Base-by-base conservation (phyloP, 331 rosid species). In the Acacia concinna region DNA sequence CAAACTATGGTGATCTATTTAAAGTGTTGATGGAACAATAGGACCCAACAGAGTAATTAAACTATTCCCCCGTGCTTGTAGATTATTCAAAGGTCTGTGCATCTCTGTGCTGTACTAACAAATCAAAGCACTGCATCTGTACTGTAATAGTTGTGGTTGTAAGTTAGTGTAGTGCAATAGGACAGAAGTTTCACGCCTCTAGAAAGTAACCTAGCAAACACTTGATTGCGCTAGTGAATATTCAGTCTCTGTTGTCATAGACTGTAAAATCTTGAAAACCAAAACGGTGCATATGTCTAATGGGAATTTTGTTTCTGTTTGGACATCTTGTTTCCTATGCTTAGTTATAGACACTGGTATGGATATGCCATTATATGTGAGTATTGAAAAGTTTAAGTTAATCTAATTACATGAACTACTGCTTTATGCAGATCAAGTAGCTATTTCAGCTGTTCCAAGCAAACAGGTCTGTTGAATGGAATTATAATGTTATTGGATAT, bases 351-450 rank as follows among this genome's bases (percentile, higher is more conserved):
- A 25, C 32, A 56, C 32, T 56, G 13, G 11, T 32, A 10, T 56
- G 64, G 32, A 56, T 71, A 66, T 75, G 63, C 57, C 18, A n/a
- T 66, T 74, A 43, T 30, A 66, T 69, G 71, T 71, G n/a, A 46
- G 32, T 63, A 37, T 74, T 62, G 10, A 77, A 21, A 49, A 32
- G 54, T 64, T 77, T 73, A 40, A 74, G 49, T 76, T 65, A n/a
- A 71, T 32, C 69, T 79, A 65, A 77, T 79, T 74, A 60, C 81
- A 81, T 75, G 17, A 65, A n/a, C 66, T 89, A n/a, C 66, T 89
- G 59, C 66, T 52, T 78, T 34, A n/a, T 90, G 90, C 93, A 94
- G 98, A 84, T 84, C 85, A 68, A 82, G 77, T 68, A 70, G 87
- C 74, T 57, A 44, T 83, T 86, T 77, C 87, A 72, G 69, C 74